Conservation (phyloP, 768 basidiomycete genomes). For the Fomitopsis pulvina region DNA sequence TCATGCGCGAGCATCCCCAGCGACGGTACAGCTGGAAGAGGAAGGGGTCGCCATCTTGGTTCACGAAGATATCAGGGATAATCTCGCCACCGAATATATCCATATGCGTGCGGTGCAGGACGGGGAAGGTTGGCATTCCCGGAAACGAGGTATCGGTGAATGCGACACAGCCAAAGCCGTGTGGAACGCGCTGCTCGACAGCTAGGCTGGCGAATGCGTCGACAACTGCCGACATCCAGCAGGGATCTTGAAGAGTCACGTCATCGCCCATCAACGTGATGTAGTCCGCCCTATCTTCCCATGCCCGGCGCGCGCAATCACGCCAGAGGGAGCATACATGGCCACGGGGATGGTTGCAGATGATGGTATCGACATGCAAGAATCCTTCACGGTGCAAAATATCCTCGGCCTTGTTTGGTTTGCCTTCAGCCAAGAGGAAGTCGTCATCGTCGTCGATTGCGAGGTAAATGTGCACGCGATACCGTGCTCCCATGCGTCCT, state of each 20-base stretch:
- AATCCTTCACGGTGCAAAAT: slow-evolving; percentile 34
- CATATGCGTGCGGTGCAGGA: slow-evolving; percentile 48
- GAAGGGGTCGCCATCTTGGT: slow-evolving; percentile 55
- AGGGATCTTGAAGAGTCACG: slow-evolving; percentile 40
- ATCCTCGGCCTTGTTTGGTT: slow-evolving; percentile 27
- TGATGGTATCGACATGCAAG: slow-evolving; percentile 27
- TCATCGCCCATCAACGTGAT: slow-evolving; percentile 52
- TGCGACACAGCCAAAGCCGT: slow-evolving; percentile 50
- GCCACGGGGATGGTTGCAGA: slow-evolving; percentile 35
- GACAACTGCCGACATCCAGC: slow-evolving; percentile 43
- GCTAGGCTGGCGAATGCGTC: slow-evolving; percentile 32
- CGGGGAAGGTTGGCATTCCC: slow-evolving; percentile 58
- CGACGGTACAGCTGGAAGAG: slow-evolving; percentile 55
- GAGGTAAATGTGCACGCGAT: slow-evolving; percentile 39
- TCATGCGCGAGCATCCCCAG: slow-evolving; percentile 44
- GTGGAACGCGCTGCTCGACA: slow-evolving; percentile 23
- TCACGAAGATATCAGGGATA: slow-evolving; percentile 45
- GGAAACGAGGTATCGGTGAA: slow-evolving; percentile 50
- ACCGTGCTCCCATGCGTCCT: slow-evolving; percentile 25
- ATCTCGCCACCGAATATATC: slow-evolving; percentile 46
- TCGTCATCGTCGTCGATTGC: slow-evolving; percentile 46
- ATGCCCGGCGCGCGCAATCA: slow-evolving; percentile 41
- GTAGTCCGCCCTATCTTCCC: slow-evolving; percentile 42
- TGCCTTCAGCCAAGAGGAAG: slow-evolving; percentile 25
- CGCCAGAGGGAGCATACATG: slow-evolving; percentile 51